A percentile compares a stretch with the other conserved stretches of the same genome.
Evolutionary conservation across 345 rosid species (phyloP).

Genomic region (Salix udensis): DNA sequence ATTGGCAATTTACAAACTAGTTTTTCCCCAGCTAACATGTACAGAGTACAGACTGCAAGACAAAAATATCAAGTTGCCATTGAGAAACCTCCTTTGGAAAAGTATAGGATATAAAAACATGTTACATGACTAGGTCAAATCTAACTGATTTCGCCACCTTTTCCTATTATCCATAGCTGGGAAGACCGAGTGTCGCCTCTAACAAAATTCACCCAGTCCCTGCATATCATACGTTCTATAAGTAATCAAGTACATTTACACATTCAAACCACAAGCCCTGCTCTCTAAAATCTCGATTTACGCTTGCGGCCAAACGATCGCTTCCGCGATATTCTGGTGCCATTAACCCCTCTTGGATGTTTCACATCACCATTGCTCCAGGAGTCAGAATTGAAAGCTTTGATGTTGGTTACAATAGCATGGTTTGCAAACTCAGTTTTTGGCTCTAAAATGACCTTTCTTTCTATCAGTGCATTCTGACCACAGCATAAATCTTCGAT

Average conservation of each 20-base stretch:
- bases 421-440: constrained; percentile 49
- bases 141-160: neutral
- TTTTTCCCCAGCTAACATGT: too few relatives aligned
- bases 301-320: constrained; percentile 53
- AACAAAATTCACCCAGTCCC: constrained; percentile 72
- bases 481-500: constrained; percentile 48
- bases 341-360: constrained; percentile 38
- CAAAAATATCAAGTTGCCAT: neutral
- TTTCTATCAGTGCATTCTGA: constrained; percentile 30
- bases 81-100: neutral
- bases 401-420: constrained; percentile 65
- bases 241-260: constrained; percentile 15
- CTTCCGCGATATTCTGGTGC: constrained; percentile 40
- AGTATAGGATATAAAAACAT: neutral
- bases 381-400: constrained; percentile 33
- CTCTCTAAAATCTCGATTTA: constrained; percentile 34
- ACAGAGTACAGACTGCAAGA: too few relatives aligned
- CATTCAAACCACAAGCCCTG: neutral
- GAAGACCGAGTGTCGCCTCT: constrained; percentile 52
- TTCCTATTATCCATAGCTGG: constrained; percentile 14
- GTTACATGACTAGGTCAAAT: neutral
- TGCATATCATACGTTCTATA: constrained; percentile 13
- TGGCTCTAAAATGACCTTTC: constrained; percentile 33
- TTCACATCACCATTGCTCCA: constrained; percentile 47
- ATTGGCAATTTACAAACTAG: too few relatives aligned